These are phyloP conservation scores for Nepenthes mirabilis DNA, from an alignment of 148 eudicot genomes.

Conservation along the genomic window DNA sequence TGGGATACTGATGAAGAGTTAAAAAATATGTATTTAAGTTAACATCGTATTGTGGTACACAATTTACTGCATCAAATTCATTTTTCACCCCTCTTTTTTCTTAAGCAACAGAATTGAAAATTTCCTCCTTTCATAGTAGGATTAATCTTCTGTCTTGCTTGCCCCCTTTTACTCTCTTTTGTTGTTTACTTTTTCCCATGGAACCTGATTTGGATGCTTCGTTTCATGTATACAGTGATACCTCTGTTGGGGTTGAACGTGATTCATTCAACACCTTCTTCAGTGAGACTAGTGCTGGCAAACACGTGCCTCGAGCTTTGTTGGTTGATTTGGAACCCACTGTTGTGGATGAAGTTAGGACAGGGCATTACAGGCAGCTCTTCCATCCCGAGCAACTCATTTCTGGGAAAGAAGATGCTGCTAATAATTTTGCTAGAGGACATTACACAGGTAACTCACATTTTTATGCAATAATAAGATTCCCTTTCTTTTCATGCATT, in stretches of 20 bases:
- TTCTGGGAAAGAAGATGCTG: constrained; percentile 11
- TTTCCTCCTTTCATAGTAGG: too few relatives aligned
- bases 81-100: too few relatives aligned
- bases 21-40: too few relatives aligned
- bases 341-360: constrained; percentile 7
- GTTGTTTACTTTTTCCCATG: too few relatives aligned
- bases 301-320: constrained; percentile 8
- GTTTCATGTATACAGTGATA: constrained; percentile 2
- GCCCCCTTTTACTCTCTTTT: too few relatives aligned
- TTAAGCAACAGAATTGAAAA: too few relatives aligned
- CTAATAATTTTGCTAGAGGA: constrained; percentile 8
- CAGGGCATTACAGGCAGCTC: constrained; percentile 5
- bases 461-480: not conserved
- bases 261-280: constrained; percentile 11
- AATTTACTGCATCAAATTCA: too few relatives aligned
- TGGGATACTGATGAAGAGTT: too few relatives aligned
- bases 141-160: too few relatives aligned
- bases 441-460: constrained; percentile 4
- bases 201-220: too few relatives aligned
- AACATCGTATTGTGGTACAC: too few relatives aligned
- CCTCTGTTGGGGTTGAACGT: constrained; percentile 5
- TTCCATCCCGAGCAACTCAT: constrained; percentile 10
- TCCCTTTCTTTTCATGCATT: not conserved
- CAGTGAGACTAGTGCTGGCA: constrained; percentile 7
- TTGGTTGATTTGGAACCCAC: constrained; percentile 7